phyloP scores from a whole-genome alignment of 805 yeast species.

The Nakazawaea holstii region DNA sequence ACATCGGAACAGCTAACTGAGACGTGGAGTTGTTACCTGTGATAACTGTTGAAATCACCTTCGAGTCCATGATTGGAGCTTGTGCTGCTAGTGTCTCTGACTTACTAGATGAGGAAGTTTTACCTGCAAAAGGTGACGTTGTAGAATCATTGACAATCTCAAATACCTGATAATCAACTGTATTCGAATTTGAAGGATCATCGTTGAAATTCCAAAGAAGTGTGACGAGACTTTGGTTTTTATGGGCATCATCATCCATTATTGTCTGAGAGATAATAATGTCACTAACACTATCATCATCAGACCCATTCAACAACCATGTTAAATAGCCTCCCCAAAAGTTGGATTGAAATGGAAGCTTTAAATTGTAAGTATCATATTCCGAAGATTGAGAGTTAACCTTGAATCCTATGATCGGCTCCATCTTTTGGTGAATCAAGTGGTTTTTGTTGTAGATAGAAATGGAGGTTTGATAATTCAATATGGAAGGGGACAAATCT shows the following conservation, averaged over 20 bases:
- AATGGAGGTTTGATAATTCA: conserved; percentile 2
- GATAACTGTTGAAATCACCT: conserved; percentile 6
- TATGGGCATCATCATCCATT: conserved; percentile 1
- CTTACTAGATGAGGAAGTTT: no score
- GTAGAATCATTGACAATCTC: neutral
- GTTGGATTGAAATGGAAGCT: conserved; percentile 9
- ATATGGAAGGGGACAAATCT: neutral
- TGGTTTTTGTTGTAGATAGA: conserved; percentile 8
- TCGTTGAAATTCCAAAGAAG: conserved; percentile 5
- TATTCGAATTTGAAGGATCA: neutral
- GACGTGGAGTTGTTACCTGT: neutral
- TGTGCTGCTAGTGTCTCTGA: neutral
- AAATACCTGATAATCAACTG: conserved; percentile 3
- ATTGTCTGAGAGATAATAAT: conserved; percentile 6
- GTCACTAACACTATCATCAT: conserved; percentile 9
- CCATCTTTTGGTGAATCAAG: conserved; percentile 7
- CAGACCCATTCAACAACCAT: conserved; percentile 11
- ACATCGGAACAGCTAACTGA: neutral
- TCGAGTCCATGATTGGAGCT: conserved; percentile 9
- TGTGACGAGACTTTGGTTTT: conserved; percentile 1
- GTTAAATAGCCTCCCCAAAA: conserved; percentile 12
- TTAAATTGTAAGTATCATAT: conserved; percentile 8
- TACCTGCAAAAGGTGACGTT: neutral
- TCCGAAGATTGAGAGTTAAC: neutral
- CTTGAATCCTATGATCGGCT: conserved; percentile 10